These are phyloP conservation scores for Kalmanozyma brasiliensis DNA, from an alignment of 1,284 basidiomycete species.

Conservation along the genomic window DNA sequence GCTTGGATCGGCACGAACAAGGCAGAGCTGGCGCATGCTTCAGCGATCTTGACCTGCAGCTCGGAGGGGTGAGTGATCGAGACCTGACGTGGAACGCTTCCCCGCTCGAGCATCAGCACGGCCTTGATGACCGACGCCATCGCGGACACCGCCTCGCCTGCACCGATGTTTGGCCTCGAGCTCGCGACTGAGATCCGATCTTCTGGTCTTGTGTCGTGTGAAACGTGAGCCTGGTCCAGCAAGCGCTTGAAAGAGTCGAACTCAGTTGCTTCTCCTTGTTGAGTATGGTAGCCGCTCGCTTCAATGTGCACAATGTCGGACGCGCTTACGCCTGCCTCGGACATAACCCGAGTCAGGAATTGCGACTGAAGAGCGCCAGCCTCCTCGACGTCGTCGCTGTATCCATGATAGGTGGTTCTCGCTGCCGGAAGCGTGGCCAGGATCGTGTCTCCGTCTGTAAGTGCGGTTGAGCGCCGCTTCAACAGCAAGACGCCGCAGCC, in stretches of 20 bases:
- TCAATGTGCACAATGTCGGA: conserved; percentile 41
- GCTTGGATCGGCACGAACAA: conserved; percentile 29
- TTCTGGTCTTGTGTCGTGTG: background rate
- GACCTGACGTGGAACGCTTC: conserved; percentile 31
- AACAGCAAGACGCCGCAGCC: conserved; percentile 48
- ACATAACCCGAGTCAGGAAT: conserved; percentile 19
- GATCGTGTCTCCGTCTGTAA: conserved; percentile 46
- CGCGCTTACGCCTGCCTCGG: conserved; percentile 9
- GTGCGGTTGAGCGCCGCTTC: conserved; percentile 47
- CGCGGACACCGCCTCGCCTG: conserved; percentile 44
- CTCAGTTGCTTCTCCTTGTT: conserved; percentile 35
- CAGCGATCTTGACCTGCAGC: conserved; percentile 27
- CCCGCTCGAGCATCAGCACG: conserved; percentile 36
- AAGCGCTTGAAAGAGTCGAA: conserved; percentile 34
- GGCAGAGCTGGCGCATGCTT: conserved; percentile 8
- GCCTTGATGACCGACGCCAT: conserved; percentile 51
- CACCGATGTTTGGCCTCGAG: conserved; percentile 41
- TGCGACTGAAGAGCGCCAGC: conserved; percentile 9
- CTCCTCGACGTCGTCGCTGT: background rate
- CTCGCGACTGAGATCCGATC: conserved; percentile 31
- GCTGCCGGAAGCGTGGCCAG: conserved; percentile 39
- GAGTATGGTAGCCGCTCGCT: conserved; percentile 35
- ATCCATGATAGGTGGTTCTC: conserved; percentile 21
- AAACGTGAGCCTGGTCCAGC: background rate
- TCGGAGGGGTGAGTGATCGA: conserved; percentile 16